Percentiles rank a stretch among this genome's conserved stretches.
phyloP scores from a whole-genome alignment of 140 eudicot species.

The Erigeron philadelphicus region DNA sequence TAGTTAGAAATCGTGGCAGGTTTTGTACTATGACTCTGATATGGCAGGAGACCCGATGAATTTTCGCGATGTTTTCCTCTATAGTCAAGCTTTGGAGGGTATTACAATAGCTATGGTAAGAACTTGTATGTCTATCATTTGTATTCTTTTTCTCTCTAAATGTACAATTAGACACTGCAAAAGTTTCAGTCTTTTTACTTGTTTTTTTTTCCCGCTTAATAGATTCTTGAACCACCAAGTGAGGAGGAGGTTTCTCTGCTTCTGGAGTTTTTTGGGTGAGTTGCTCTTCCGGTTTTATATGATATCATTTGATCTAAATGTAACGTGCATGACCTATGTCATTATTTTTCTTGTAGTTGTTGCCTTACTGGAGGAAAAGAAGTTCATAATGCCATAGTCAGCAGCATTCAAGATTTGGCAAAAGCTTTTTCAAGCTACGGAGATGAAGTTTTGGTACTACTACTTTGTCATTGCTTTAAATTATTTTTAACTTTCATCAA shows the following conservation, averaged over 20 bases:
- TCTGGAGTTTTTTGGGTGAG: conserved; percentile 70
- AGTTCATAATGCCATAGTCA: conserved; percentile 88
- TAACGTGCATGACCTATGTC: conserved; percentile 7
- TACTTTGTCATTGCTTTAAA: conserved; percentile 13
- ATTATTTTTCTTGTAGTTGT: conserved; percentile 45
- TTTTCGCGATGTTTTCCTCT: conserved; percentile 86
- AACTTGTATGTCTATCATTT: conserved; percentile 5
- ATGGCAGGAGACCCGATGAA: conserved; percentile 88
- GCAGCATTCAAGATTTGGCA: conserved; percentile 96
- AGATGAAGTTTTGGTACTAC: conserved; percentile 90
- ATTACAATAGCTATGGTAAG: conserved; percentile 81
- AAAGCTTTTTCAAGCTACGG: conserved; percentile 70
- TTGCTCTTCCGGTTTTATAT: conserved; percentile 14
- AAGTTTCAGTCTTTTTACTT: conserved; percentile 10
- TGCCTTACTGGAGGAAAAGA: conserved; percentile 94
- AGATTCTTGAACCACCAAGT: conserved; percentile 91
- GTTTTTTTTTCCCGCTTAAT: conserved; percentile 11
- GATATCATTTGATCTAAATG: conserved; percentile 3
- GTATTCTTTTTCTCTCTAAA: background rate
- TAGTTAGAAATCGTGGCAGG: conserved; percentile 41
- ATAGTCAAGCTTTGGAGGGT: conserved; percentile 97
- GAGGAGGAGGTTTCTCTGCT: conserved; percentile 93
- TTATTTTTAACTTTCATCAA: background rate
- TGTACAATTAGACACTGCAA: conserved; percentile 12
- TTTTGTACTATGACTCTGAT: conserved; percentile 75